phyloP scores from a whole-genome alignment of 2,329 filamentous ascomycete genomes.

The Claviceps sp. region DNA sequence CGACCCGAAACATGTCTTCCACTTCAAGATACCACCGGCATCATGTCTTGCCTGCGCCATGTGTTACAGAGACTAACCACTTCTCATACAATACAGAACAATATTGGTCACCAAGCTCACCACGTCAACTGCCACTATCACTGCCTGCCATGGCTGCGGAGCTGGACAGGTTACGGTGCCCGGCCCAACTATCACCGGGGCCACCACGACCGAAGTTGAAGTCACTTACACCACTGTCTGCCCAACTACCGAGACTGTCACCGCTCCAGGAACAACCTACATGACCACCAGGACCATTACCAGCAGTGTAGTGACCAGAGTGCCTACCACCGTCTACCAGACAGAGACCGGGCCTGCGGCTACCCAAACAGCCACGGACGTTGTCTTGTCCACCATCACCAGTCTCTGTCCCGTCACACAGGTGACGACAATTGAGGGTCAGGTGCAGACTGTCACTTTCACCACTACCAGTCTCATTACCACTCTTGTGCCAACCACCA shows the following conservation, averaged over 20 bases:
- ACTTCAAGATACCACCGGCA: neutral
- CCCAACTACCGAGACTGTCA: constrained; percentile 22
- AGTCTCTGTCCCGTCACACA: constrained; percentile 27
- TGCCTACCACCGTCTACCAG: constrained; percentile 17
- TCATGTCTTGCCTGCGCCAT: neutral
- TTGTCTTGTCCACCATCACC: constrained; percentile 27
- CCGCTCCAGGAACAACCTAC: constrained; percentile 20
- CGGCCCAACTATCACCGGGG: constrained; percentile 18
- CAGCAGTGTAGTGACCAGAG: constrained; percentile 15
- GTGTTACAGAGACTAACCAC: neutral
- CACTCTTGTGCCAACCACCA: constrained; percentile 16
- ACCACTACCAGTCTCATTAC: constrained; percentile 12
- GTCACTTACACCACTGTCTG: constrained; percentile 26
- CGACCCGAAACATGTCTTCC: no score
- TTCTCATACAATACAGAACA: constrained; percentile 16
- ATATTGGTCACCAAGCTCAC: constrained; percentile 28
- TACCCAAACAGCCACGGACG: constrained; percentile 17
- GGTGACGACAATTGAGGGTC: constrained; percentile 8
- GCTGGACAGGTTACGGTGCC: constrained; percentile 23
- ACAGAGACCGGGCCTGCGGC: constrained; percentile 17
- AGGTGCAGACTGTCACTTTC: constrained; percentile 9
- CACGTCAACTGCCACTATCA: constrained; percentile 30
- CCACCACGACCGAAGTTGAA: constrained; percentile 20
- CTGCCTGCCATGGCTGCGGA: constrained; percentile 23
- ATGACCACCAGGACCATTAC: constrained; percentile 13